These are phyloP conservation scores for Paracamarosporium sp. DNA, from an alignment of 2,329 filamentous ascomycete genomes.

Conservation along the genomic window DNA sequence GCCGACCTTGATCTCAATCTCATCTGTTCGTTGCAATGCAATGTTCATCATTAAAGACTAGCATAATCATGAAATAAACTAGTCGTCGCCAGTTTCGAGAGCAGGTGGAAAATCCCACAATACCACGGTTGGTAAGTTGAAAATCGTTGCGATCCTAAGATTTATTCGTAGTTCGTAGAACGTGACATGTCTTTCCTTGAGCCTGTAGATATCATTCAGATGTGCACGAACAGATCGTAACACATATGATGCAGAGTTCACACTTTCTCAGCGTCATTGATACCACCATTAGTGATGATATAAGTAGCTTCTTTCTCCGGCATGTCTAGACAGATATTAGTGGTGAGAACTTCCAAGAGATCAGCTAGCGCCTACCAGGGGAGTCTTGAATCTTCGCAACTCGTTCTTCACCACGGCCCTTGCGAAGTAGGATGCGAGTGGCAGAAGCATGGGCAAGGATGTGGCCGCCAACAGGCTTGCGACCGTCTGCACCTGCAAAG, in stretches of 20 bases:
- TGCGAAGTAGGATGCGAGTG: constrained; percentile 70
- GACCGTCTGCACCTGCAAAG: constrained; percentile 71
- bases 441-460: constrained; percentile 73
- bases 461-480: constrained; percentile 72
- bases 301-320: constrained; percentile 74
- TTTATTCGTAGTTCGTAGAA: not conserved
- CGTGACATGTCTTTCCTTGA: not conserved
- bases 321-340: constrained; percentile 59
- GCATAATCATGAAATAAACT: no score
- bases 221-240: not conserved
- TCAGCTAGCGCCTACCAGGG: constrained; percentile 57
- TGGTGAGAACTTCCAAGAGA: constrained; percentile 14
- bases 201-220: not conserved
- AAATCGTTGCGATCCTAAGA: not conserved
- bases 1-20: no score
- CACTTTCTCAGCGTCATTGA: constrained; percentile 70
- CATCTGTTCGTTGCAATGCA: no score
- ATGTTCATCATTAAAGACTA: no score
- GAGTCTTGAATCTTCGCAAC: constrained; percentile 74
- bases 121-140: not conserved
- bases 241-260: constrained; percentile 34
- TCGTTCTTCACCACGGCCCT: constrained; percentile 72
- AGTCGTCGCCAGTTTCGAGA: no score
- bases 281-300: constrained; percentile 72
- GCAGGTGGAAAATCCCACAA: no score